Conservation (phyloP, 495 filamentous ascomycete species). For the Massariosphaeria phaeospora region DNA sequence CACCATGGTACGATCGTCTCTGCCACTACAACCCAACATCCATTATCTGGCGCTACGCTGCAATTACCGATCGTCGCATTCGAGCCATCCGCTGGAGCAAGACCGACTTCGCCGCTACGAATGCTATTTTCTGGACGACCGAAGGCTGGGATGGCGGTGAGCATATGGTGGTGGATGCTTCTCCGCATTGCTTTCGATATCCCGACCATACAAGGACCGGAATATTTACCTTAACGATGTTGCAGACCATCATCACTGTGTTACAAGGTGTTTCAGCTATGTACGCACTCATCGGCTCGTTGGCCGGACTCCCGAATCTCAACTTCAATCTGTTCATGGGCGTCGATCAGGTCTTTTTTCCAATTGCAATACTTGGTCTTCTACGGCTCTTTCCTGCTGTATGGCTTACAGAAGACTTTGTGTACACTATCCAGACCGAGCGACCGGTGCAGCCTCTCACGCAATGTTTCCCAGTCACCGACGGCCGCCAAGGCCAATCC, state of each 20-base stretch:
- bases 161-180: not conserved
- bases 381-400: not conserved
- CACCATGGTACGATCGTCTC: not conserved
- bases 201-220: not conserved
- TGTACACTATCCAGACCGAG: not conserved
- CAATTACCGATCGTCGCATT: not conserved
- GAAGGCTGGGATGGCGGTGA: conserved; percentile 7
- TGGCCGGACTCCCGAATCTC: not conserved
- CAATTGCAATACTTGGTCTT: not conserved
- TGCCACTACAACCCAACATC: conserved; percentile 8
- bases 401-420: not conserved
- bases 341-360: not conserved
- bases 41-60: not conserved
- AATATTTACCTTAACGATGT: not conserved
- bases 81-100: not conserved
- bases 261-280: not conserved
- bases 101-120: not conserved
- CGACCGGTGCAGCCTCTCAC: not conserved
- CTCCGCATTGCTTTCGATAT: not conserved
- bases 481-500: not conserved
- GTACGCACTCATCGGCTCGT: conserved; percentile 1
- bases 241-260: conserved; percentile 5
- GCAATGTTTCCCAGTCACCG: not conserved
- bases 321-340: not conserved
- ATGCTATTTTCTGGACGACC: conserved; percentile 1